A percentile compares a stretch with the other conserved stretches of the same genome.
phyloP scores from a whole-genome alignment of 306 rosid species.

The Alnus glutinosa region DNA sequence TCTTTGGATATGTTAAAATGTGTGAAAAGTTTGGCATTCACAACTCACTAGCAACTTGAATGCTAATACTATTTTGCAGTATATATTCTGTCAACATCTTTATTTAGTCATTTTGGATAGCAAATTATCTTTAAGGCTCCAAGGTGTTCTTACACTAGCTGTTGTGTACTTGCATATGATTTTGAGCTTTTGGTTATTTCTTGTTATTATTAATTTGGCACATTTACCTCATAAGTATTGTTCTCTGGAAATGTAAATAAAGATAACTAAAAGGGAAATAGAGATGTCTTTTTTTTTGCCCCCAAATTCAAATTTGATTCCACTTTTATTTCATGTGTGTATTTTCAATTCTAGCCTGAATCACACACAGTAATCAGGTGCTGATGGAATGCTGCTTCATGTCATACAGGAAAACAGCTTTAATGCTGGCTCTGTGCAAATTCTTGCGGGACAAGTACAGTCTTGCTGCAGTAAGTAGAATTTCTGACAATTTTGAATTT shows the following conservation, averaged over 20 bases:
- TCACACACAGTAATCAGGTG: not conserved
- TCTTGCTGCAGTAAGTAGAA: slow-evolving; percentile 83
- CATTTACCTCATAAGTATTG: not conserved
- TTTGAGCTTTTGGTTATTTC: not conserved
- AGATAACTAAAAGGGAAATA: not conserved
- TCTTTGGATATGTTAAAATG: not conserved
- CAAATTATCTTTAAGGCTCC: not conserved
- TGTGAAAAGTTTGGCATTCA: not conserved
- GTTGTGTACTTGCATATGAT: not conserved
- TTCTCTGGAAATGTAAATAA: not conserved
- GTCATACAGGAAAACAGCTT: slow-evolving; percentile 78
- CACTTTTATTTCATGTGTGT: not conserved
- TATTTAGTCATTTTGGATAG: not conserved
- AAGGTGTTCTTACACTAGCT: not conserved
- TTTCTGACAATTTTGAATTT: not conserved
- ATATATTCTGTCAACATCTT: not conserved
- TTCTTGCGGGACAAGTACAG: slow-evolving; percentile 78
- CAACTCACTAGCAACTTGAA: not conserved
- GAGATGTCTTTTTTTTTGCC: not conserved
- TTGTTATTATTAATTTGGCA: not conserved
- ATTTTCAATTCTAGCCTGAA: not conserved
- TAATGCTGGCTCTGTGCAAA: slow-evolving; percentile 88
- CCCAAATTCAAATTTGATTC: not conserved
- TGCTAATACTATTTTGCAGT: not conserved
- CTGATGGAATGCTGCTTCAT: slow-evolving; percentile 18